Evolutionary conservation across 164 flowering plant species (phyloP), one percentile per base, ranked within the genome.

Genomic region (Stephania cephalantha): DNA sequence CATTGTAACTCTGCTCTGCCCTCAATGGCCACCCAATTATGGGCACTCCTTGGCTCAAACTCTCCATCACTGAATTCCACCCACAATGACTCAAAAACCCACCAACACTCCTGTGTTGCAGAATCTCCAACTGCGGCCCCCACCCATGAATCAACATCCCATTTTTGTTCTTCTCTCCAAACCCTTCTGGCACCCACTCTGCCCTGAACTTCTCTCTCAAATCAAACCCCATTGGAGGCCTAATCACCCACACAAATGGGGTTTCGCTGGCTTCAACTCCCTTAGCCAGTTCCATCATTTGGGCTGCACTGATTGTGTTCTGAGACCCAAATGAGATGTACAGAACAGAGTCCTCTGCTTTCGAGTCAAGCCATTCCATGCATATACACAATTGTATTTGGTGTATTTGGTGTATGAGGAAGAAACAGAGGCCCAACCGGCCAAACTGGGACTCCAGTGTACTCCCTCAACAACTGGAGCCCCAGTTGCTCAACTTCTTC

Each of bases 291-390:
- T 69, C 71, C 71, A 69, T 69, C 35, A 69, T 69, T 31, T 69
- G 71, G 17, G 71, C 6, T 1, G 50, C 71, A 35, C 12, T 35
- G 8, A 69, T 42, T 30, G 71, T 31, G 71, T 35, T 35, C 50
- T 69, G 71, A 69, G 71, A 69, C 46, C 71, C 48, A 17, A 69
- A 69, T 6, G 71, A 69, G 20, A 69, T 69, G 71, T 69, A 69
- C 8, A 69, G 71, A 69, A 69, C 71, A 7, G 71, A 69, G 17
- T 9, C 71, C 8, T 17, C 48, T 20, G 46, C 18, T 46, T 69
- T 17, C 2, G 9, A 6, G 13, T 69, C 71, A 17, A 69, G 71
- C 71, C 71, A 69, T 12, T 69, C n/a, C 46, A 31, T 42, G 15
- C 71, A 35, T 25, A 25, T 25, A 25, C 25, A 0, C 25, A 25